phyloP scores from a whole-genome alignment of 2,329 filamentous ascomycete species.

The Hymenoscyphus salicellus region DNA sequence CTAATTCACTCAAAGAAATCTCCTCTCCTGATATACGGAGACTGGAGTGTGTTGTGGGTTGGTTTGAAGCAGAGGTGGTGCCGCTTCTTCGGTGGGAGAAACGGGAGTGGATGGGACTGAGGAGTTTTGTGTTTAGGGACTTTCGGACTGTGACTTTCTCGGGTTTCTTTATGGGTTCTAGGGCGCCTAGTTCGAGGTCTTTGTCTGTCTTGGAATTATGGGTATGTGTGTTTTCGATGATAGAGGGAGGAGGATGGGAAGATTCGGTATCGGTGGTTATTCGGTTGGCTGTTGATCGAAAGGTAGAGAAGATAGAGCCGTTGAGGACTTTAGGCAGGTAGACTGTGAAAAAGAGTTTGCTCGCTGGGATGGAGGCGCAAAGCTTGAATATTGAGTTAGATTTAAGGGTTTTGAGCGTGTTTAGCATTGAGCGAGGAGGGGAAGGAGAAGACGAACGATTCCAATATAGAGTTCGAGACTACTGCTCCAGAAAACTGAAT shows the following conservation, averaged over 20 bases:
- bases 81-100: not conserved
- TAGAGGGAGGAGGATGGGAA: not conserved
- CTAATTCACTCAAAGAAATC: not conserved
- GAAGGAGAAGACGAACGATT: slow-evolving; percentile 23
- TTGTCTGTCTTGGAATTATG: not conserved
- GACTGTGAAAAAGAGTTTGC: slow-evolving; percentile 10
- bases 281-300: not conserved
- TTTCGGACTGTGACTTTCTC: not conserved
- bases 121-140: not conserved
- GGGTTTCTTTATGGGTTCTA: not conserved
- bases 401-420: too few species aligned
- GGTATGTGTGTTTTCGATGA: too few species aligned
- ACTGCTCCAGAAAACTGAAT: slow-evolving; percentile 36
- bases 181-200: not conserved
- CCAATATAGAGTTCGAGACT: slow-evolving; percentile 43
- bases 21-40: not conserved
- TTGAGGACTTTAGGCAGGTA: not conserved
- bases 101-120: not conserved
- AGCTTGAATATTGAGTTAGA: slow-evolving; percentile 28
- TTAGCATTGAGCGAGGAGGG: not conserved
- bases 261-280: not conserved
- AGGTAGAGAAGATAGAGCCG: not conserved
- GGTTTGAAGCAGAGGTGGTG: not conserved
- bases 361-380: slow-evolving; percentile 41
- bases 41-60: not conserved